Base-by-base conservation (phyloP, 176 grass and related monocot genomes). In the Aegilops longissima region DNA sequence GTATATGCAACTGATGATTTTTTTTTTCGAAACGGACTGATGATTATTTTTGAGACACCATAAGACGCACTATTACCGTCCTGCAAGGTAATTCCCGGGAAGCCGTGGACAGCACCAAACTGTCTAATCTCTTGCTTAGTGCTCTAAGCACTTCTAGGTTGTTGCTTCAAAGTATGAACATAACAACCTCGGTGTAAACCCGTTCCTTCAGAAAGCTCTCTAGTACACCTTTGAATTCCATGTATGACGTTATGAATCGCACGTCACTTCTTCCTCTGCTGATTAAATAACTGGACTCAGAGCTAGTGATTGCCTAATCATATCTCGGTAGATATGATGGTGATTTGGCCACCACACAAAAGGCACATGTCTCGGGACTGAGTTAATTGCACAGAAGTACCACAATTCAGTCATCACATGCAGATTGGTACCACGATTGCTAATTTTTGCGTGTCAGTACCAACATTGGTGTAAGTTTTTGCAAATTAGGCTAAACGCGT, bases 101-200 rank as follows among this genome's bases (percentile, higher is more conserved):
- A 80, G 30, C 33, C n/a, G 31, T 16, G 13, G 13, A 16, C 47
- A 51, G 47, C 47, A 7, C 1, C 4, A 52, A 52, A 63, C 3
- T 40, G 64, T 51, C 61, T 49, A 21, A 79, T 7, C 1, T 40
- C 30, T 84, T 40, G 29, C 23, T 65, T 39, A 85, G 67, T 80
- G 67, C 33, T 20, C 42, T 74, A 79, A 65, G 33, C 82, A 40
- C 82, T 80, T 58, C 18, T 33, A 34, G 24, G 45, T 81, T 40
- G 38, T 69, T 80, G 18, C 54, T 87, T 87, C 56, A 74, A n/a
- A 75, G 14, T 40, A 36, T 80, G 75, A 73, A 84, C 75, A 38
- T 73, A 2, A n/a, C 52, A 66, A 58, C 42, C 33, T 1, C 58
- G 8, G 59, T 80, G 82, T 66, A 67, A 85, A 84, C 35, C 66